These are phyloP conservation scores for Flaveria brownii DNA, from an alignment of 129 eudicot species.

Conservation along the genomic window DNA sequence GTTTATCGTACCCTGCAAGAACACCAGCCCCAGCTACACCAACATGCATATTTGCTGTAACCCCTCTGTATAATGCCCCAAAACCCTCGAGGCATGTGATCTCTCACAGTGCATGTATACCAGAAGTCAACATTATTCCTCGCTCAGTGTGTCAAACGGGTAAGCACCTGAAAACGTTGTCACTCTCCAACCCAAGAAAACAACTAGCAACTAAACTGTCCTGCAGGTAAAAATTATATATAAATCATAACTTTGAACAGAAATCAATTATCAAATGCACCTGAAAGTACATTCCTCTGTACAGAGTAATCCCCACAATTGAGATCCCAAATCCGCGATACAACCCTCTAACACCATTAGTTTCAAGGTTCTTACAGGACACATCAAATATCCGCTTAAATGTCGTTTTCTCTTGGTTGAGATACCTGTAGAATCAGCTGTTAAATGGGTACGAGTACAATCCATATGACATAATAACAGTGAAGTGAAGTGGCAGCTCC, in stretches of 20 bases:
- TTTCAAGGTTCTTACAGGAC: constrained; percentile 62
- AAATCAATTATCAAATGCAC: constrained; percentile 78
- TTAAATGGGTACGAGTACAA: constrained; percentile 48
- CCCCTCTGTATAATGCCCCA: no score
- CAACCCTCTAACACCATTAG: constrained; percentile 73
- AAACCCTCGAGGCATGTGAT: constrained; percentile 53
- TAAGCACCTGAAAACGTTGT: constrained; percentile 93
- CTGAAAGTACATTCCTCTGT: constrained; percentile 73
- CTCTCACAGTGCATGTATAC: constrained; percentile 70
- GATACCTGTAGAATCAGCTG: constrained; percentile 46
- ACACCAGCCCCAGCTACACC: no score
- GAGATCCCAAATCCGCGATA: constrained; percentile 90
- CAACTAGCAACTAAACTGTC: constrained; percentile 79
- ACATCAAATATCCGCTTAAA: constrained; percentile 74
- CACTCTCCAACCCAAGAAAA: constrained; percentile 86
- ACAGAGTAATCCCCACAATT: constrained; percentile 88
- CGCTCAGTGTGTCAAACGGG: constrained; percentile 85
- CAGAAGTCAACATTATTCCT: constrained; percentile 96
- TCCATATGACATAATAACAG: no score
- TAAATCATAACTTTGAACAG: background rate
- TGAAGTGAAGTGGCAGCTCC: no score
- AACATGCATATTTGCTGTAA: no score
- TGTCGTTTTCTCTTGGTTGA: constrained; percentile 43
- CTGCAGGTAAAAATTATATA: constrained; percentile 38
- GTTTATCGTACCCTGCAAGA: constrained; percentile 47